Evolutionary conservation across 1,284 basidiomycete genomes (phyloP).

Genomic region (Trametes sp.): DNA sequence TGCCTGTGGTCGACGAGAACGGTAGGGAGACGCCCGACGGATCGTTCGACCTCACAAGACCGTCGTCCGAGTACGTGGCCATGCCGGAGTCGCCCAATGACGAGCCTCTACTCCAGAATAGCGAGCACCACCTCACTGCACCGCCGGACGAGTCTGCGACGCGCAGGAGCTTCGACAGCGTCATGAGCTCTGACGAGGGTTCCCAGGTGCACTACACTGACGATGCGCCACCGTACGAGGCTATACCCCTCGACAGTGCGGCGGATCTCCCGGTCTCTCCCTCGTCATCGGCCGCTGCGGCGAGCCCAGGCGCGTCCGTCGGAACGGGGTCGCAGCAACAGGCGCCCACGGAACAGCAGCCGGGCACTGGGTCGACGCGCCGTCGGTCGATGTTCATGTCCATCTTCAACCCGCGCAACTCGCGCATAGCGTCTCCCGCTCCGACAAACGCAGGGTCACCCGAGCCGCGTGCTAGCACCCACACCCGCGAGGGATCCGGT

Average conservation of each 20-base stretch:
- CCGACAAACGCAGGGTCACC: conserved; percentile 20
- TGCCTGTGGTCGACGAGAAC: conserved; percentile 46
- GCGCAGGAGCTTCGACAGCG: conserved; percentile 38
- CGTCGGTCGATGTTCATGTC: conserved; percentile 35
- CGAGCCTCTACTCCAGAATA: conserved; percentile 35
- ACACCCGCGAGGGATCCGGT: conserved; percentile 31
- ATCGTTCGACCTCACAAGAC: conserved; percentile 31
- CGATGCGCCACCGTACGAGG: conserved; percentile 73
- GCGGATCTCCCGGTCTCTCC: conserved; percentile 14
- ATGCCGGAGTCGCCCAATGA: conserved; percentile 35
- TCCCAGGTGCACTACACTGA: conserved; percentile 50
- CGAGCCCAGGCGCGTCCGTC: conserved; percentile 5
- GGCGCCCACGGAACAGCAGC: conserved; percentile 11
- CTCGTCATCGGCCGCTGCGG: conserved; percentile 1
- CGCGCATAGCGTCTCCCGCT: conserved; percentile 23
- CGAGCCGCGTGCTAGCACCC: conserved; percentile 25
- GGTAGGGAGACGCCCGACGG: conserved; percentile 34
- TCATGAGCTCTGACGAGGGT: conserved; percentile 30
- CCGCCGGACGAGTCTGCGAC: conserved; percentile 9
- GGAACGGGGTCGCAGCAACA: conserved; percentile 7
- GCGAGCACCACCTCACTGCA: conserved; percentile 25
- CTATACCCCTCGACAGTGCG: conserved; percentile 42
- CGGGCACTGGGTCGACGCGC: conserved; percentile 19
- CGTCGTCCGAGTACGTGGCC: conserved; percentile 31
- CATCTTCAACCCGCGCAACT: conserved; percentile 37